These are phyloP conservation scores for Posidonia oceanica DNA, from an alignment of 116 monocot species.

Conservation along the genomic window DNA sequence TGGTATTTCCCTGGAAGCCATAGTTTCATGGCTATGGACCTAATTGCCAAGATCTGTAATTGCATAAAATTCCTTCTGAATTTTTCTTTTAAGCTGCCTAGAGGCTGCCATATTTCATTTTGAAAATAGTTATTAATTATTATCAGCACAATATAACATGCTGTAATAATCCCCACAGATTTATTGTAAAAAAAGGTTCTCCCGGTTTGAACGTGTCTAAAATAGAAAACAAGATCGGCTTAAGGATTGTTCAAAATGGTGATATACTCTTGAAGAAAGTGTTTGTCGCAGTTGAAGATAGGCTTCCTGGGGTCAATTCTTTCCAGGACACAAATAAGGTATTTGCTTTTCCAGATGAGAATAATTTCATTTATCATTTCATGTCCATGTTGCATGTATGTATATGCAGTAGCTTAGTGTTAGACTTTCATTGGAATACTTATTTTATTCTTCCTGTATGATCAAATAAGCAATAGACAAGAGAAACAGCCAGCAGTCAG, in stretches of 20 bases:
- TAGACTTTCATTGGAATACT: too few species aligned
- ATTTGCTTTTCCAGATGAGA: not conserved
- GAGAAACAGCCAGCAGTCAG: too few species aligned
- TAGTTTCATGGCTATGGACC: too few species aligned
- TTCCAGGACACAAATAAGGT: constrained; percentile 97
- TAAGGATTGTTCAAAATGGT: constrained; percentile 97
- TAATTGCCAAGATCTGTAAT: not conserved
- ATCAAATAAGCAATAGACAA: too few species aligned
- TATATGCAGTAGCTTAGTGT: too few species aligned
- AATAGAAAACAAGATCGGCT: constrained; percentile 96
- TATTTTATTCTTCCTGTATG: too few species aligned
- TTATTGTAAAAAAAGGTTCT: constrained; percentile 83
- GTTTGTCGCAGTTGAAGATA: constrained; percentile 93
- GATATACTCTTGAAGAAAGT: constrained; percentile 87
- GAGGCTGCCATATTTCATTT: too few species aligned
- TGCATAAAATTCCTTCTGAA: not conserved
- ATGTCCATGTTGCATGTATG: too few species aligned
- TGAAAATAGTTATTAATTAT: not conserved
- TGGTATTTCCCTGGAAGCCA: too few species aligned
- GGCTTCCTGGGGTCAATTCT: constrained; percentile 80
- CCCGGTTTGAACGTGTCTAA: constrained; percentile 75
- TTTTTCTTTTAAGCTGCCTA: too few species aligned
- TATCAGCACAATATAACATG: not conserved
- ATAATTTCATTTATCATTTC: too few species aligned
- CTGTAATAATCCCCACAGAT: constrained; percentile 30